Conservation (phyloP, 495 filamentous ascomycete genomes). For the Neohortaea acidophila region DNA sequence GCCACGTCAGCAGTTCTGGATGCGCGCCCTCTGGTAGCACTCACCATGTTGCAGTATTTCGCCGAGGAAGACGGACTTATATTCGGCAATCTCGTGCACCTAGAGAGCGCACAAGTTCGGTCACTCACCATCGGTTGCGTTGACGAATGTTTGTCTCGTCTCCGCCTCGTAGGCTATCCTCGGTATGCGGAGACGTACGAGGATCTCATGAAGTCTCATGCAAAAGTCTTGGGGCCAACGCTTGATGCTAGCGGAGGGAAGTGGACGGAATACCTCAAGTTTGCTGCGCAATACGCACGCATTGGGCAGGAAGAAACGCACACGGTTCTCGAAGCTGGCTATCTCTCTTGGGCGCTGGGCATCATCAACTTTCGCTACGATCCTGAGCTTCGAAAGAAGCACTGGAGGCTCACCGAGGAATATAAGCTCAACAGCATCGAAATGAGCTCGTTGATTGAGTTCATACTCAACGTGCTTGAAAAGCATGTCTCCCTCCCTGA, state of each 20-base stretch:
- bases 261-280: constrained; percentile 1
- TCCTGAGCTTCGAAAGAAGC: background rate
- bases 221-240: background rate
- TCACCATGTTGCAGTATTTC: background rate
- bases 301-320: background rate
- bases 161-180: background rate
- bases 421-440: background rate
- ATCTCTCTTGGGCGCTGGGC: background rate
- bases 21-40: background rate
- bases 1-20: background rate
- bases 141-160: background rate
- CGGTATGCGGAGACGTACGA: background rate
- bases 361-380: background rate
- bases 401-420: background rate
- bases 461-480: background rate
- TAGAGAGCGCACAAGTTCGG: background rate
- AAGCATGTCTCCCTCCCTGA: background rate
- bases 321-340: background rate
- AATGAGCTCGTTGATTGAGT: background rate
- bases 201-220: background rate
- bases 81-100: background rate
- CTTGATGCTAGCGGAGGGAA: background rate
- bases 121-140: background rate
- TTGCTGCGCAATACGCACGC: background rate
- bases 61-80: background rate